These are phyloP conservation scores for Funneliformis mosseae DNA, from an alignment of 192 early-diverging fungal genomes.

Conservation along the genomic window DNA sequence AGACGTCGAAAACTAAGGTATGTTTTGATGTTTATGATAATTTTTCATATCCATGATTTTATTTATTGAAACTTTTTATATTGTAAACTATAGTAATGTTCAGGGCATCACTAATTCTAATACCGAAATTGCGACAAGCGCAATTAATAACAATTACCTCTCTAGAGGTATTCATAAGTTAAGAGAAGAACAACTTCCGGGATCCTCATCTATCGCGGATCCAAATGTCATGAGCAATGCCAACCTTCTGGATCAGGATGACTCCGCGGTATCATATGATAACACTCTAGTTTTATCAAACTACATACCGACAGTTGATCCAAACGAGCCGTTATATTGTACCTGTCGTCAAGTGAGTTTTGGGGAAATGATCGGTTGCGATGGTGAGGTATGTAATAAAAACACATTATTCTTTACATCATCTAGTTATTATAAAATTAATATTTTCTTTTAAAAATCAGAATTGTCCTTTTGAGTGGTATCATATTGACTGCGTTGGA, in stretches of 20 bases:
- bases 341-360: slow-evolving; percentile 30
- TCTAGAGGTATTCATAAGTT: background rate
- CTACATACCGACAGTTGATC: slow-evolving; percentile 3
- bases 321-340: slow-evolving; percentile 30
- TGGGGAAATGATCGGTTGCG: slow-evolving; percentile 35
- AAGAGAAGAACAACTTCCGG: background rate
- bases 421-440: no score
- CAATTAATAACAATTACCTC: background rate
- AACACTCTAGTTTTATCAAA: background rate
- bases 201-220: background rate
- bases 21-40: background rate
- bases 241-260: background rate
- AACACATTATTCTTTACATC: background rate
- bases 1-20: slow-evolving; percentile 17
- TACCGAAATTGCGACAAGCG: background rate
- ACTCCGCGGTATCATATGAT: background rate
- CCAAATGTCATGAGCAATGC: background rate
- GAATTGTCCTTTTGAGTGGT: slow-evolving; percentile 35
- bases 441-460: background rate
- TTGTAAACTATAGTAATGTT: background rate
- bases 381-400: slow-evolving; percentile 29
- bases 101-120: background rate
- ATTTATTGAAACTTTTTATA: background rate
- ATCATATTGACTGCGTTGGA: slow-evolving; percentile 25
- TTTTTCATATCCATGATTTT: background rate